These are phyloP conservation scores for Buxus sempervirens DNA, from an alignment of 164 flowering plant genomes.

Conservation along the genomic window DNA sequence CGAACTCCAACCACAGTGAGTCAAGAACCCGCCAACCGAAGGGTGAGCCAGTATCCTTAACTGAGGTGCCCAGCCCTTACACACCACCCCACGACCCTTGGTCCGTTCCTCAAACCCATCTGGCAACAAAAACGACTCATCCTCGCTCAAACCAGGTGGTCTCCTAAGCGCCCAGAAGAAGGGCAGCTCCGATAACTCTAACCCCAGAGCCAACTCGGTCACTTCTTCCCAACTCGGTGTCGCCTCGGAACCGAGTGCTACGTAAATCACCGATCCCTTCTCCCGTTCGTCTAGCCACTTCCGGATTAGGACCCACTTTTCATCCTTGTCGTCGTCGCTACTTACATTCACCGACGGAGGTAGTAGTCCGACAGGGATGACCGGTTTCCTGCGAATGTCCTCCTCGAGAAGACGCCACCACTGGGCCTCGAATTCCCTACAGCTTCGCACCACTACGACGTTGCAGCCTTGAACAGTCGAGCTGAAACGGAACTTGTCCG, in stretches of 20 bases:
- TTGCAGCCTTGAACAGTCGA: neutral
- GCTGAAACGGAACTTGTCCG: slow-evolving; percentile 6
- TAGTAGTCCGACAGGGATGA: no score
- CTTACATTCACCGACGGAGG: no score
- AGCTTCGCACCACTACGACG: slow-evolving; percentile 26
- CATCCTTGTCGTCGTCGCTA: neutral
- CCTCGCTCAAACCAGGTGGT: neutral
- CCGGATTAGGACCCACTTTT: no score
- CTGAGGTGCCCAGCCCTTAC: slow-evolving; percentile 31
- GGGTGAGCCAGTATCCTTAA: slow-evolving; percentile 25
- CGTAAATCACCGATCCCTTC: slow-evolving; percentile 23
- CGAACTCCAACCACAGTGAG: slow-evolving; percentile 31
- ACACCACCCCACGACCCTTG: slow-evolving; percentile 20
- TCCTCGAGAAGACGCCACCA: slow-evolving; percentile 21
- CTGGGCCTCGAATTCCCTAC: slow-evolving; percentile 22
- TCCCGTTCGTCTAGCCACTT: slow-evolving; percentile 24
- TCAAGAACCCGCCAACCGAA: no score
- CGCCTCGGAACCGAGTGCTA: no score
- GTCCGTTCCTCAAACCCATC: no score
- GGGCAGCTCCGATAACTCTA: no score
- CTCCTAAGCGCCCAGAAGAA: no score
- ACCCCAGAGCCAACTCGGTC: no score
- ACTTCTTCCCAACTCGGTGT: no score
- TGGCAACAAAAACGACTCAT: slow-evolving; percentile 12
- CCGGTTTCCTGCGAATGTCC: slow-evolving; percentile 16